Evolutionary conservation across 2,329 filamentous ascomycete species (phyloP), one percentile per base, ranked within the genome.

Genomic region (Hymenoscyphus albidus): DNA sequence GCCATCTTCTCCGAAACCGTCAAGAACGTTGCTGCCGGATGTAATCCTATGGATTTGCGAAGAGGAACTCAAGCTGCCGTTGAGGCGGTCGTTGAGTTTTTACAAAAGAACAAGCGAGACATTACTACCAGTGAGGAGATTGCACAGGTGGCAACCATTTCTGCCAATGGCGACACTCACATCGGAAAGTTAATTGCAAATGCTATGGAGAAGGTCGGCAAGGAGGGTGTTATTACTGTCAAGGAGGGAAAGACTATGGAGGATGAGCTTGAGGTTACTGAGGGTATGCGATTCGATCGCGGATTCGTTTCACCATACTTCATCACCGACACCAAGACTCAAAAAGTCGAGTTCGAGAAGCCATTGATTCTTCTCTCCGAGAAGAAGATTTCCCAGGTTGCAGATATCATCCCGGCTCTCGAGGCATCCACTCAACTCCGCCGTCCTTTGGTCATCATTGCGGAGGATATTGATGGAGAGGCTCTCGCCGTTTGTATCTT

Each of bases 281-380:
- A 99, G 89, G 95, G 95, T 78, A 99, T 99, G 95, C 93, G 95
- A 80, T 99, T 99, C 83, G 95, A 99, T 87, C 94, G 95, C 77
- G 95, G 95, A 69, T 99, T 90, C 80, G 94, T 97, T 77, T 99
- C 95, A 32, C 93, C 95, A 73, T 99, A 99, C 89, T 99, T 99
- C 86, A 99, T 99, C 84, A 99, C 95, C 83, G 95, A 99, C 77
- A 83, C 93, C 86, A 99, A 99, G 89, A 80, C 93, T 66, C 93
- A 96, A 80, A 99, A 99, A 88, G 93, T 98, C 65, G 95, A 99
- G 83, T 99, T 99, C 72, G 95, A 99, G 88, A 98, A 99, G 87
- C 95, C 95, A 70, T 82, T 99, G 77, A 95, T 99, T 78, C 91
- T 99, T 60, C 91, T 99, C 63, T 98, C 95, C 9, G 95, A 99